Percentiles rank a stretch among this genome's conserved stretches.
Conservation (phyloP, 805 yeast genomes). For the Wickerhamiella nectarea region DNA sequence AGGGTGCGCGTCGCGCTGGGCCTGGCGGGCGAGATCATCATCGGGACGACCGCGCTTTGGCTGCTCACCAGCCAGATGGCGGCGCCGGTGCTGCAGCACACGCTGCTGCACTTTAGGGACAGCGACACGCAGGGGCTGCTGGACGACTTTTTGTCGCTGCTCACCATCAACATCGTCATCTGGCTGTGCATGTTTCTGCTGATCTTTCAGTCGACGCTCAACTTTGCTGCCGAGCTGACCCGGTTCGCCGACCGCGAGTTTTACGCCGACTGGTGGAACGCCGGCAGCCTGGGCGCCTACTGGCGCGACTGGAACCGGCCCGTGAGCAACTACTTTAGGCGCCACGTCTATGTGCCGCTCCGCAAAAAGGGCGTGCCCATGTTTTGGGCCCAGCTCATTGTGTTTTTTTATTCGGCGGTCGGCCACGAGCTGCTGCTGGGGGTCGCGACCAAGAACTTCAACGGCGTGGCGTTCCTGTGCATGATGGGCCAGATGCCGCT, state of each 20-base stretch:
- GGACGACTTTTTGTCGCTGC: slow-evolving; percentile 29
- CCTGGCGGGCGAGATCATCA: slow-evolving; percentile 28
- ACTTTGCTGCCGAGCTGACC: slow-evolving; percentile 33
- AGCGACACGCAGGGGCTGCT: slow-evolving; percentile 20
- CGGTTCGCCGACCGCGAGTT: slow-evolving; percentile 35
- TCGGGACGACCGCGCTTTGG: slow-evolving; percentile 26
- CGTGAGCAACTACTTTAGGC: slow-evolving; percentile 30
- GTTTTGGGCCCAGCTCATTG: slow-evolving; percentile 25
- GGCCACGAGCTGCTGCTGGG: slow-evolving; percentile 36
- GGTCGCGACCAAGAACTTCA: slow-evolving; percentile 34
- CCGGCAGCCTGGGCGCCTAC: slow-evolving; percentile 35
- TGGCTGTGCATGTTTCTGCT: slow-evolving; percentile 34
- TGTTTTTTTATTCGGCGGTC: slow-evolving; percentile 32
- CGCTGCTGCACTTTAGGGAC: slow-evolving; percentile 22
- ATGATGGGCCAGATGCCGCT: slow-evolving; percentile 35
- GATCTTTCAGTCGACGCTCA: slow-evolving; percentile 32
- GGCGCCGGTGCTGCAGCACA: slow-evolving; percentile 30
- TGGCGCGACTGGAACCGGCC: slow-evolving; percentile 38
- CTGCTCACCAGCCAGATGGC: slow-evolving; percentile 32
- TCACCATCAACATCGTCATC: slow-evolving; percentile 30
- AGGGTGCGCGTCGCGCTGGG: slow-evolving; percentile 25
- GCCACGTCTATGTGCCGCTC: slow-evolving; percentile 33
- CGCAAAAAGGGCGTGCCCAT: slow-evolving; percentile 26
- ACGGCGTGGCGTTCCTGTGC: slow-evolving; percentile 34
- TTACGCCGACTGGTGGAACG: slow-evolving; percentile 39